Percentiles rank a stretch among this genome's conserved stretches.
Evolutionary conservation across 2,329 filamentous ascomycete genomes (phyloP).

Genomic region (Zymoseptoria crescenta): DNA sequence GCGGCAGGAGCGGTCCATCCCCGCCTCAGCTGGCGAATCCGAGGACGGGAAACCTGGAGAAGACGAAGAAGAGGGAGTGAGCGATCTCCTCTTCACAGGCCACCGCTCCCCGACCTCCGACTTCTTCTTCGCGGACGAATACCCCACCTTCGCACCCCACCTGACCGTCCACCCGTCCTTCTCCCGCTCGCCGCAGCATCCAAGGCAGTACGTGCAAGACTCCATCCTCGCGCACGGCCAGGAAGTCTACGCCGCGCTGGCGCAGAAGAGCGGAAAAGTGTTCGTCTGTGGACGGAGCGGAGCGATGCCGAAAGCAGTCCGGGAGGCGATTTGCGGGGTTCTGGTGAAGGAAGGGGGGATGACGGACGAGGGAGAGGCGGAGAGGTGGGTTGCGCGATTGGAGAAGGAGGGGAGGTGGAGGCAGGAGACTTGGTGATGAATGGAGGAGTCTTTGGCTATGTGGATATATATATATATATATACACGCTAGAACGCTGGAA

Average conservation of each 20-base stretch:
- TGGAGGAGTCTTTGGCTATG: no score
- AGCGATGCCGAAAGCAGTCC: constrained; percentile 62
- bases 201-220: constrained; percentile 63
- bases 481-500: no score
- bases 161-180: not conserved
- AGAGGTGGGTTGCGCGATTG: constrained; percentile 48
- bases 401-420: constrained; percentile 57
- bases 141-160: not conserved
- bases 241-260: constrained; percentile 46
- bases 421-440: constrained; percentile 59
- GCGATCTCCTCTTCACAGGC: constrained; percentile 68
- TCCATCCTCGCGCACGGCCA: constrained; percentile 45
- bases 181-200: constrained; percentile 21
- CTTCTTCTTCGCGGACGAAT: constrained; percentile 75
- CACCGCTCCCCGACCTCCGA: constrained; percentile 68
- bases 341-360: constrained; percentile 38
- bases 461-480: no score
- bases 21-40: not conserved
- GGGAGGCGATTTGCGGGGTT: constrained; percentile 57
- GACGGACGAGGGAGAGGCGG: constrained; percentile 42
- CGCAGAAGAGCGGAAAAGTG: constrained; percentile 45
- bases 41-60: no score
- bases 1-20: constrained; percentile 20
- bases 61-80: constrained; percentile 11
- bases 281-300: constrained; percentile 57